Base-by-base conservation (phyloP, 2,329 filamentous ascomycete genomes). In the Periconia macrospinosa region DNA sequence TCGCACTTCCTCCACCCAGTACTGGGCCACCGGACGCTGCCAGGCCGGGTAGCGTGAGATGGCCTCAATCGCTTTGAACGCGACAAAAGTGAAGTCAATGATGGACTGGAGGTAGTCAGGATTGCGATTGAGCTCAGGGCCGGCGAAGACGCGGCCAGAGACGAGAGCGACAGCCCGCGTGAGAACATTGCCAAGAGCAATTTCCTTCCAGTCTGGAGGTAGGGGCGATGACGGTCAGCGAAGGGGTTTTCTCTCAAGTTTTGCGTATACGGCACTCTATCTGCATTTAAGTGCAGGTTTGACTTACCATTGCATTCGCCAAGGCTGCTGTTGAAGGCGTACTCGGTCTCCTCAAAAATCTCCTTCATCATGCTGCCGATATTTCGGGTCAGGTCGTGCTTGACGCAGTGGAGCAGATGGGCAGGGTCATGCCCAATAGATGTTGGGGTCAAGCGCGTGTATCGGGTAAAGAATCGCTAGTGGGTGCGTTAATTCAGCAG, bases 81-180 rank as follows among this genome's bases (percentile, higher is more conserved):
- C 53, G 14, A 47, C 46, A 13, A 55, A 45, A 19, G 57, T 56
- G 41, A 49, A 59, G 6, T 42, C 43, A 19, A 52, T 51, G 15
- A 47, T 43, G 13, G 33, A 45, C 8, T 56, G 43, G 7, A 62
- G 40, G 18, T 46, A 62, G 1, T 45, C 37, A 41, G 52, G 52
- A 30, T 54, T 45, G 23, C 45, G 54, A 41, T 53, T 52, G 43
- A 55, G 44, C 6, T 53, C 47, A 18, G 49, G 17, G 17, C 59
- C 60, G 35, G 56, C 42, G 49, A 59, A 59, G 9, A 60, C 37
- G 15, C 45, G 49, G 17, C 45, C 54, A 23, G 60, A 53, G 9
- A 54, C 54, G 19, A 46, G 53, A 35, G 59, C 57, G 20, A 62
- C 53, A 17, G 58, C 52, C 30, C 52, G 51, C 19, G 58, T 48